Conservation (phyloP, 2,329 filamentous ascomycete genomes). For the Penicillium sp. region DNA sequence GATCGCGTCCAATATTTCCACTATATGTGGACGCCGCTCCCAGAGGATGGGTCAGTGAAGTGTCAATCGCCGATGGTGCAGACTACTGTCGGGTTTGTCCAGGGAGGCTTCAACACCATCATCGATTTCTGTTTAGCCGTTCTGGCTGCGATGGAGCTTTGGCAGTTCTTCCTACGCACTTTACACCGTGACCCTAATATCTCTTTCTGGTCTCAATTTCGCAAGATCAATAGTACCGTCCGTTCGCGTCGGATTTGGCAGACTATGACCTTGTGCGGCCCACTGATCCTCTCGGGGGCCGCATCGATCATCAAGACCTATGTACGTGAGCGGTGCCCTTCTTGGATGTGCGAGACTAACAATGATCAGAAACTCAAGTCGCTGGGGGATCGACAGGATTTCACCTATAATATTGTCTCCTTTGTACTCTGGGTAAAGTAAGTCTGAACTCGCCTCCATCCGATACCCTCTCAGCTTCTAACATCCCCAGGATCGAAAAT, state of each 20-base stretch:
- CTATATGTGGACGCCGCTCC: conserved; percentile 41
- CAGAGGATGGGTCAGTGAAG: conserved; percentile 33
- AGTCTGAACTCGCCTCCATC: background rate
- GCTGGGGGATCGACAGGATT: conserved; percentile 33
- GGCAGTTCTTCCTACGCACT: conserved; percentile 37
- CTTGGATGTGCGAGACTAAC: background rate
- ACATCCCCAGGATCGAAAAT: conserved; percentile 35
- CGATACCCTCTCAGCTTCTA: background rate
- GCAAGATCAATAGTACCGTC: conserved; percentile 29
- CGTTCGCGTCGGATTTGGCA: conserved; percentile 38
- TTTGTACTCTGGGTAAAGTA: conserved; percentile 42
- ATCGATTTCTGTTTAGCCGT: conserved; percentile 36
- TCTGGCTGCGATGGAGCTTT: conserved; percentile 36
- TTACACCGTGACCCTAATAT: conserved; percentile 23
- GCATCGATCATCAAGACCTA: conserved; percentile 41
- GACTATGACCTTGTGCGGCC: conserved; percentile 34
- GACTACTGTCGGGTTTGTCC: conserved; percentile 37
- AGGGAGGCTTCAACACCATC: conserved; percentile 38
- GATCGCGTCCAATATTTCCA: conserved; percentile 36
- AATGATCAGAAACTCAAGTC: conserved; percentile 31
- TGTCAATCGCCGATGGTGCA: conserved; percentile 37
- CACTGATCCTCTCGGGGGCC: conserved; percentile 35
- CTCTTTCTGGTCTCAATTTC: conserved; percentile 31
- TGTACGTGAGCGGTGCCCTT: conserved; percentile 14
- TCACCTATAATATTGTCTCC: conserved; percentile 38